Base-by-base conservation (phyloP, 441 rosid genomes). In the Croton laevigatus region DNA sequence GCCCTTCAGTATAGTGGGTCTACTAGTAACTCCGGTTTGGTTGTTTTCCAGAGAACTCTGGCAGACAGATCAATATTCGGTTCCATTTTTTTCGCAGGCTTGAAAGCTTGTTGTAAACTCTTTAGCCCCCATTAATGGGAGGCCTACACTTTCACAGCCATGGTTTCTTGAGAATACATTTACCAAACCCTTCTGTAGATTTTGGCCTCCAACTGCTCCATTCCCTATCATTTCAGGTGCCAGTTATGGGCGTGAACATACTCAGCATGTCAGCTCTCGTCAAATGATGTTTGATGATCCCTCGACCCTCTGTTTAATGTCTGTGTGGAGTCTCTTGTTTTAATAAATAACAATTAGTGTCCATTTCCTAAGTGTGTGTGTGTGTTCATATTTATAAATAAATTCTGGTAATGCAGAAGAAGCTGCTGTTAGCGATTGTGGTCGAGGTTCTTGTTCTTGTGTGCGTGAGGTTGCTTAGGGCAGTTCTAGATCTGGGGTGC, bases 141-240 rank as follows among this genome's bases (percentile, higher is more conserved):
- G 73, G 84, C 67, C 53, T 14, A 63, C 75, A 59, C 71, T 66
- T 74, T 81, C 78, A 49, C 58, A 20, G 75, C 86, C 83, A 80
- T 75, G 65, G 83, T 80, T 78, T 71, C 80, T 65, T 48, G 78
- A 72, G 87, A 85, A 78, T 77, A 63, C 81, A 72, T 59, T 75
- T 69, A 74, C 78, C 80, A 75, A 77, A 82, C 81, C 60, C 78
- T 53, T 71, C 73, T 69, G 60, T 67, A 37, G 48, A 63, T 77
- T 66, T 70, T 75, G 71, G 38, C 74, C 37, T 52, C 73, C 65
- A 79, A 82, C 79, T 51, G 6, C 65, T 23, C 67, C 68, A 45
- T 54, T 63, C 38, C 63, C 63, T 55, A 44, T 37, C 68, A n/a
- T 62, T 59, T 54, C 44, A 51, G 68, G 44, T 71, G 73, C 70